These are phyloP conservation scores for Heliamphora exappendiculata DNA, from an alignment of 148 eudicot genomes.

Conservation along the genomic window DNA sequence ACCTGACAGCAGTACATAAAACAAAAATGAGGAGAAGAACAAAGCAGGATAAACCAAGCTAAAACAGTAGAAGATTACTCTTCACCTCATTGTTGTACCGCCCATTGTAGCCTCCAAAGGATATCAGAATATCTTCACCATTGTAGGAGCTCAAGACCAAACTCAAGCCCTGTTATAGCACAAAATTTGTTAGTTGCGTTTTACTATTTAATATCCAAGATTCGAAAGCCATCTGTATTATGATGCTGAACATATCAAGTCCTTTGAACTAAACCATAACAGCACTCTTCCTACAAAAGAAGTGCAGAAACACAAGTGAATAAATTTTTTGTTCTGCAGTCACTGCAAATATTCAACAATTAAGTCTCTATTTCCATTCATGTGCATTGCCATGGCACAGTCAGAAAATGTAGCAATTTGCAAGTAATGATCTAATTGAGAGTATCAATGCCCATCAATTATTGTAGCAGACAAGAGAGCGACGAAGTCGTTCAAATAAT, in stretches of 20 bases:
- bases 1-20: constrained; percentile 41
- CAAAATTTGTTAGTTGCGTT: not conserved
- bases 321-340: not conserved
- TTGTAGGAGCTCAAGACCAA: constrained; percentile 73
- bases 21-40: constrained; percentile 11
- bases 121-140: constrained; percentile 72
- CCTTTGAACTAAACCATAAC: not conserved
- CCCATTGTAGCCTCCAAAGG: constrained; percentile 98
- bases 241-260: not conserved
- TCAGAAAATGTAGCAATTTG: not conserved
- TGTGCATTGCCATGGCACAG: not conserved
- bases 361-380: not conserved
- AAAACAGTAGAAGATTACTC: not conserved
- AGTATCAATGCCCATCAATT: not conserved
- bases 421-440: not conserved
- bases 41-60: constrained; percentile 1
- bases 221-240: not conserved
- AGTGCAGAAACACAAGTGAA: not conserved
- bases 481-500: not conserved
- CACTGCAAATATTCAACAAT: not conserved
- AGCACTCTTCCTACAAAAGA: not conserved
- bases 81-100: constrained; percentile 91
- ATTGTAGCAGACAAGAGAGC: not conserved
- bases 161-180: constrained; percentile 74
- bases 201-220: not conserved